Evolutionary conservation across 352 stramenopile species (phyloP).

Genomic region (Phytophthora idaei): DNA sequence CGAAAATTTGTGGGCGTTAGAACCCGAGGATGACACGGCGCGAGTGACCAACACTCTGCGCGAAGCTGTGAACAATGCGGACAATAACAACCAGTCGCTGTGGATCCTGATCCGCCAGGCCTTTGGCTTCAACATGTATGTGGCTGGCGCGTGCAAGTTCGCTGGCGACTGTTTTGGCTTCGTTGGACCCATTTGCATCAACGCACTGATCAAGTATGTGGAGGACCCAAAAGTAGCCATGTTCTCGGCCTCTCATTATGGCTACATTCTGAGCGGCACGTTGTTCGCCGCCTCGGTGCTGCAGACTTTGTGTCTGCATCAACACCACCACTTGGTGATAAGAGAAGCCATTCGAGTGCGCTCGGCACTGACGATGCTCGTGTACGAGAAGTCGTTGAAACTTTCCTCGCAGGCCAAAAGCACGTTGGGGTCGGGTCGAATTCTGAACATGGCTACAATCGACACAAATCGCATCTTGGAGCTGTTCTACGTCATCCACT

Average conservation of each 20-base stretch:
- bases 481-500: constrained; percentile 65
- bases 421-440: constrained; percentile 70
- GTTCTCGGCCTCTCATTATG: constrained; percentile 55
- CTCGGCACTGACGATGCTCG: constrained; percentile 66
- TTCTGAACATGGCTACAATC: constrained; percentile 95
- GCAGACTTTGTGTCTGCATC: constrained; percentile 68
- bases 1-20: constrained; percentile 49
- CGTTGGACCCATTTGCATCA: constrained; percentile 64
- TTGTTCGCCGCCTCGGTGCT: constrained; percentile 54
- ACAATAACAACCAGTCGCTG: constrained; percentile 33
- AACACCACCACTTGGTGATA: constrained; percentile 70
- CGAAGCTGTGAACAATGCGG: constrained; percentile 11
- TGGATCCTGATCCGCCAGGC: constrained; percentile 58
- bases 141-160: constrained; percentile 91
- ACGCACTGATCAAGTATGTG: constrained; percentile 68
- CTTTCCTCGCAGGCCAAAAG: constrained; percentile 69
- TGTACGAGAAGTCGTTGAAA: constrained; percentile 63
- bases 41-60: constrained; percentile 40
- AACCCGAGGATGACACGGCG: constrained; percentile 37
- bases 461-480: constrained; percentile 93
- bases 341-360: constrained; percentile 70
- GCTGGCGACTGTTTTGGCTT: constrained; percentile 92
- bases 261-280: constrained; percentile 55
- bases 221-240: constrained; percentile 50
- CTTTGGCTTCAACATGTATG: constrained; percentile 91